Conservation (phyloP, 352 stramenopile genomes). For the Phytopythium chamaehyphon region DNA sequence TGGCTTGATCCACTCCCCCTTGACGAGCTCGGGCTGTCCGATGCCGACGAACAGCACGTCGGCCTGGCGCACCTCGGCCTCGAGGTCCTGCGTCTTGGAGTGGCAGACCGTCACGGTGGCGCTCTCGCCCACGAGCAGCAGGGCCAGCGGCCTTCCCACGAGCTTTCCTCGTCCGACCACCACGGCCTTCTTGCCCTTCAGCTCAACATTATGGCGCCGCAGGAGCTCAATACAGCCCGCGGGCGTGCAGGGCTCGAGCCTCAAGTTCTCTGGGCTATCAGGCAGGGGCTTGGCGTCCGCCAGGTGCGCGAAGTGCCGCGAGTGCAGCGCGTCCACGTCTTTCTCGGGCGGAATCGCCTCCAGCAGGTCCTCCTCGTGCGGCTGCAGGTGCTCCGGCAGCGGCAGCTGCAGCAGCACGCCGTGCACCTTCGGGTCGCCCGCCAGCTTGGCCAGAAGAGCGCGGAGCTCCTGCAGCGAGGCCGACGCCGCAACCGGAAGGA, state of each 20-base stretch:
- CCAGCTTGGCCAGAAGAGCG: conserved; percentile 74
- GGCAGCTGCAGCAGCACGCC: conserved; percentile 95
- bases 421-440: conserved; percentile 87
- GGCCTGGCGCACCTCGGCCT: conserved; percentile 61
- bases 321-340: conserved; percentile 99
- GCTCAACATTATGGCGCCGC: conserved; percentile 69
- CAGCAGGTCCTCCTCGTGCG: conserved; percentile 89
- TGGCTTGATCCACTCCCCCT: conserved; percentile 95
- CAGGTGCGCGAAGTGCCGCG: conserved; percentile 94
- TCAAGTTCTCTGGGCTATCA: conserved; percentile 34
- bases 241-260: conserved; percentile 90
- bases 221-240: conserved; percentile 74
- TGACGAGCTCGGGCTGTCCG: conserved; percentile 93
- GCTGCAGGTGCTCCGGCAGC: conserved; percentile 47
- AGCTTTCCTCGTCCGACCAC: conserved; percentile 97
- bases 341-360: conserved; percentile 90
- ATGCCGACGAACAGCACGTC: conserved; percentile 97
- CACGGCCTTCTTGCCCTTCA: conserved; percentile 94
- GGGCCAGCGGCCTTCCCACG: conserved; percentile 95
- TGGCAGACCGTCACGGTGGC: conserved; percentile 98
- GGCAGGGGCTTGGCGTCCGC: conserved; percentile 24
- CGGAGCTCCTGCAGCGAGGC: conserved; percentile 44
- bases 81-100: conserved; percentile 83
- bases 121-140: conserved; percentile 93
- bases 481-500: conserved; percentile 53